phyloP scores from a whole-genome alignment of 345 rosid genomes.

The Firmiana major region DNA sequence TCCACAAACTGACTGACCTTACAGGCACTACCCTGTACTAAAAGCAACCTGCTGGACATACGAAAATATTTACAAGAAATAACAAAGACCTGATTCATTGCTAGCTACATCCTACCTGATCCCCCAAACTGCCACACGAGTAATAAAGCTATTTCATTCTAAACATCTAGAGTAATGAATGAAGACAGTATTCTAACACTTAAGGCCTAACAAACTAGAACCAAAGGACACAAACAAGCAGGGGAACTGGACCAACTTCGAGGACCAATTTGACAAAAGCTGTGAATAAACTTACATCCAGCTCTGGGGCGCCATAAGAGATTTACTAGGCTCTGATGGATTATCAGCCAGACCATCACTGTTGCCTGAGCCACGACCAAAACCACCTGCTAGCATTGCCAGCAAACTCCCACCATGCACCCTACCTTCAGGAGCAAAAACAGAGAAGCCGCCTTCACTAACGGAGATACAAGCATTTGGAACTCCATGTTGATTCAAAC shows the following conservation, averaged over 20 bases:
- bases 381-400: slow-evolving; percentile 57
- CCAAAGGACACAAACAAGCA: neutral
- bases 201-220: slow-evolving; percentile 17
- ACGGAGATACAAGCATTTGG: slow-evolving; percentile 15
- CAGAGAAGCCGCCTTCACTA: slow-evolving; percentile 28
- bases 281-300: slow-evolving; percentile 44
- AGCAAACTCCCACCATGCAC: slow-evolving; percentile 93
- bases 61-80: slow-evolving; percentile 35
- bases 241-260: neutral
- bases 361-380: slow-evolving; percentile 33
- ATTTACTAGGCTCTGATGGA: slow-evolving; percentile 24
- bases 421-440: slow-evolving; percentile 72
- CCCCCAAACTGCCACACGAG: slow-evolving; percentile 13
- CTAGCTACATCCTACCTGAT: slow-evolving; percentile 26
- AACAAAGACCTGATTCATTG: slow-evolving; percentile 28
- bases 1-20: slow-evolving; percentile 28
- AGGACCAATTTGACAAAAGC: slow-evolving; percentile 10
- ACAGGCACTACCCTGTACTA: slow-evolving; percentile 29
- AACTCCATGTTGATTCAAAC: slow-evolving; percentile 34
- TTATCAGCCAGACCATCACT: slow-evolving; percentile 14
- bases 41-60: slow-evolving; percentile 20
- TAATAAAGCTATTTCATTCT: neutral
- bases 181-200: slow-evolving; percentile 18
- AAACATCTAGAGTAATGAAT: slow-evolving; percentile 13
- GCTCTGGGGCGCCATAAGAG: slow-evolving; percentile 28